Conservation (phyloP, 73 alveolate species). For the Effrenium voratum region DNA sequence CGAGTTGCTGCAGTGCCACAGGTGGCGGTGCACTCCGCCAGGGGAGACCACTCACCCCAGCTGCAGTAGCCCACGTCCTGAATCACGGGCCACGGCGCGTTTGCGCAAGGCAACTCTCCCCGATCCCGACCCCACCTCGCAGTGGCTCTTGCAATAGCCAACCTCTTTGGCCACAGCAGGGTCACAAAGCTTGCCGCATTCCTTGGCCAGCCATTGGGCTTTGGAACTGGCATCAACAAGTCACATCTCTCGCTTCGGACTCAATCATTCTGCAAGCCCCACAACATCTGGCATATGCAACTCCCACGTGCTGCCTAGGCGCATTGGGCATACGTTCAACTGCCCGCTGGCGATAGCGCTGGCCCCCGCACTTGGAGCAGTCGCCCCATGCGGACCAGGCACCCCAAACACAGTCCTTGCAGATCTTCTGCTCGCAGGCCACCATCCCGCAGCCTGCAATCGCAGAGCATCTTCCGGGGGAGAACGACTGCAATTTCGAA, state of each 20-base stretch:
- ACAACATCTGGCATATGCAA: background rate
- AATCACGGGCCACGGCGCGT: background rate
- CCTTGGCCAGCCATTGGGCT: constrained; percentile 16
- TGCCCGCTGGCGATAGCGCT: constrained; percentile 84
- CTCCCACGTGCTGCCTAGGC: background rate
- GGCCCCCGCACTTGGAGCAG: constrained; percentile 93
- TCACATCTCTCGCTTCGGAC: background rate
- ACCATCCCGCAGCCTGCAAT: constrained; percentile 18
- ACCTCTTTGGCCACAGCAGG: constrained; percentile 74
- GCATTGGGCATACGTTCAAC: constrained; percentile 74
- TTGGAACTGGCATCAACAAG: too few relatives aligned
- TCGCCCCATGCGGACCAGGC: constrained; percentile 64
- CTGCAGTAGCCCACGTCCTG: constrained; percentile 69
- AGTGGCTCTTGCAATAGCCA: constrained; percentile 72
- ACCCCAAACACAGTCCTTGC: constrained; percentile 87
- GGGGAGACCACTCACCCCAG: constrained; percentile 22
- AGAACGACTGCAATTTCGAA: too few relatives aligned
- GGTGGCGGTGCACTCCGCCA: constrained; percentile 34
- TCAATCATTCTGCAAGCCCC: background rate
- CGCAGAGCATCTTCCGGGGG: too few relatives aligned
- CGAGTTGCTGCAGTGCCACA: constrained; percentile 55
- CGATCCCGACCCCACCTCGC: constrained; percentile 39
- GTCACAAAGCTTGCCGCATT: constrained; percentile 83
- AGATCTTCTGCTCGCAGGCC: constrained; percentile 54
- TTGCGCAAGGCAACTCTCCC: background rate